Base-by-base conservation (phyloP, 2,329 filamentous ascomycete genomes). In the Fusarium avenaceum region DNA sequence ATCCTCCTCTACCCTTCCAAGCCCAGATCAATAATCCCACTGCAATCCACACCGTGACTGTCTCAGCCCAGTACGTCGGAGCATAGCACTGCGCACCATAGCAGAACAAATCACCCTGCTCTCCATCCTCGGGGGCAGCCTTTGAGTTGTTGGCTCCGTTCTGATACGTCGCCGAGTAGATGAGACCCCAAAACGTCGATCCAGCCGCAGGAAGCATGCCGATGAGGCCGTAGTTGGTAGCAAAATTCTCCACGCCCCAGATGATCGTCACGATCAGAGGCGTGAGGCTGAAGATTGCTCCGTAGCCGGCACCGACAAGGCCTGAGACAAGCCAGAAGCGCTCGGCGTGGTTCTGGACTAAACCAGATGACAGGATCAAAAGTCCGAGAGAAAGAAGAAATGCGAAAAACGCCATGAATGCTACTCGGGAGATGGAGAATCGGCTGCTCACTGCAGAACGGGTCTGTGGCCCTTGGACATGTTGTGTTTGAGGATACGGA, bases 191-290 rank as follows among this genome's bases (percentile, higher is more conserved):
- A 32, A 97, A 85, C 0, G 93, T 93, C 0, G 95, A 94, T 0
- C 95, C 96, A 0, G 92, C 80, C 0, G 96, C 96, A 4, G 96
- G 96, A 57, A 95, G 90, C 84, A 96, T 96, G 42, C 94, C 94
- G 9, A 98, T 89, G 64, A 98, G 94, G 11, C 96, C 96, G 89
- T 95, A 99, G 74, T 99, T 98, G 1, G 96, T 99, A 59, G 93
- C 96, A 76, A 99, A 98, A 77, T 98, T 99, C 82, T 98, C 94
- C 0, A 97, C 94, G 26, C 96, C 96, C 96, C 96, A 99, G 45
- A 99, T 95, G 11, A 97, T 94, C n/a, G 90, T 93, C 71, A 97
- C 91, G 57, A 98, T 92, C 69, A 98, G 94, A 3, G 96, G 96
- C 0, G 92, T 92, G 7, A 98, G 86, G 47, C 89, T 92, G 82